Evolutionary conservation across 495 filamentous ascomycete genomes (phyloP).

Genomic region (Pyrenula aspistea): DNA sequence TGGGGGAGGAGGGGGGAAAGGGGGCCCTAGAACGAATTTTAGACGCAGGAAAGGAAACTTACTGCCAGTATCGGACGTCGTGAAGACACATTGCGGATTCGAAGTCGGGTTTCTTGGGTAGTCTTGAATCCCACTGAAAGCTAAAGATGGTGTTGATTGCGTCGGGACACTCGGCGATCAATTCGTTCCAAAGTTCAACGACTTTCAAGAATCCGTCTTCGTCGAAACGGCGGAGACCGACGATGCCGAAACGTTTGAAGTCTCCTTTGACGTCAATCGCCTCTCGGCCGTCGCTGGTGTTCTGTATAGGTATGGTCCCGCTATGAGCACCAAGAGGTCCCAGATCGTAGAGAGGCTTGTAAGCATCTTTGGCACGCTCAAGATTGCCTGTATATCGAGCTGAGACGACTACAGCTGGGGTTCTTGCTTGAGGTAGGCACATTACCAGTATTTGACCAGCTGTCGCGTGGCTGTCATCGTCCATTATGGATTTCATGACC

Average conservation of each 20-base stretch:
- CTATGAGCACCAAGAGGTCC: constrained; percentile 8
- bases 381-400: constrained; percentile 8
- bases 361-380: constrained; percentile 6
- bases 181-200: constrained; percentile 7
- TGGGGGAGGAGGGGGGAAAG: neutral
- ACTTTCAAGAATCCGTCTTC: constrained; percentile 6
- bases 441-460: constrained; percentile 15
- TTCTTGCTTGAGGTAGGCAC: constrained; percentile 7
- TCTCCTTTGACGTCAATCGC: constrained; percentile 9
- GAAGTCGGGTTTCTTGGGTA: constrained; percentile 4
- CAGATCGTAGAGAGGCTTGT: constrained; percentile 6
- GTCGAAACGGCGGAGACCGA: constrained; percentile 7
- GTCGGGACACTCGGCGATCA: constrained; percentile 7
- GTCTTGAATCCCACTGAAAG: constrained; percentile 12
- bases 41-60: no score
- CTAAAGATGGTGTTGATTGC: constrained; percentile 4
- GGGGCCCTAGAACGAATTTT: no score
- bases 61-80: constrained; percentile 9
- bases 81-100: constrained; percentile 11
- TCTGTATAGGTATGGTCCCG: constrained; percentile 8
- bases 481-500: constrained; percentile 9
- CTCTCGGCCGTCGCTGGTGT: constrained; percentile 9
- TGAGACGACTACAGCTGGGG: constrained; percentile 4
- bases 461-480: constrained; percentile 10
- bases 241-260: constrained; percentile 10